phyloP scores from a whole-genome alignment of 805 yeast genomes.

The Deakozyma indianensis region DNA sequence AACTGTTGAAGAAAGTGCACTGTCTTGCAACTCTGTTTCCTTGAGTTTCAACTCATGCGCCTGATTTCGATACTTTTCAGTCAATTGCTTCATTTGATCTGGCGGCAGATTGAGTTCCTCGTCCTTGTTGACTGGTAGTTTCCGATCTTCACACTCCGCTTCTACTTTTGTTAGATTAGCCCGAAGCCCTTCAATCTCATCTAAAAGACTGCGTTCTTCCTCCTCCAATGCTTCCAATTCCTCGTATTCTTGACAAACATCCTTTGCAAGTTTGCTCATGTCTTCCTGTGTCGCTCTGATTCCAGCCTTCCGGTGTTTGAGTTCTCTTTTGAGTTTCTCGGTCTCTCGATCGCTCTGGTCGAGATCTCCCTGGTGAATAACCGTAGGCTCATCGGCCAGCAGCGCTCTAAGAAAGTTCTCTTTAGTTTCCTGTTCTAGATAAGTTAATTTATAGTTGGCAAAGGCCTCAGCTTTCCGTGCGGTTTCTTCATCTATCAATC shows the following conservation, averaged over 20 bases:
- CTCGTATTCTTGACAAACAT: constrained; percentile 9
- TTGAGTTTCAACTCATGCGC: background rate
- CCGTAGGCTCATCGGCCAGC: constrained; percentile 21
- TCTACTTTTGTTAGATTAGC: background rate
- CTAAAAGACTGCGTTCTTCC: constrained; percentile 9
- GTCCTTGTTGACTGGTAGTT: constrained; percentile 15
- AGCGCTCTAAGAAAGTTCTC: constrained; percentile 47
- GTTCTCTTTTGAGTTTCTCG: background rate
- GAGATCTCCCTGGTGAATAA: constrained; percentile 23
- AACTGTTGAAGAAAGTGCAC: no score
- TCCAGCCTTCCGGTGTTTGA: constrained; percentile 4
- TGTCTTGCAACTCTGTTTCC: background rate
- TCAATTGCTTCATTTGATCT: constrained; percentile 18
- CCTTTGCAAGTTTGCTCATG: constrained; percentile 7
- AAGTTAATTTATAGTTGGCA: constrained; percentile 45
- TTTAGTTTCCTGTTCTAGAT: constrained; percentile 58
- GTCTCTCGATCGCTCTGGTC: constrained; percentile 10
- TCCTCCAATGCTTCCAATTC: background rate
- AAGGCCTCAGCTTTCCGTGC: constrained; percentile 13
- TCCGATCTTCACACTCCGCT: background rate
- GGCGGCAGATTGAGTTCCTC: constrained; percentile 16
- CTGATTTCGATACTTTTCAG: constrained; percentile 14
- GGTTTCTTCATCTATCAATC: background rate
- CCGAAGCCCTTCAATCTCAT: background rate
- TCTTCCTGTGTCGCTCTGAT: constrained; percentile 12